Base-by-base conservation (phyloP, 192 early-diverging fungal genomes). In the Podila horticola region DNA sequence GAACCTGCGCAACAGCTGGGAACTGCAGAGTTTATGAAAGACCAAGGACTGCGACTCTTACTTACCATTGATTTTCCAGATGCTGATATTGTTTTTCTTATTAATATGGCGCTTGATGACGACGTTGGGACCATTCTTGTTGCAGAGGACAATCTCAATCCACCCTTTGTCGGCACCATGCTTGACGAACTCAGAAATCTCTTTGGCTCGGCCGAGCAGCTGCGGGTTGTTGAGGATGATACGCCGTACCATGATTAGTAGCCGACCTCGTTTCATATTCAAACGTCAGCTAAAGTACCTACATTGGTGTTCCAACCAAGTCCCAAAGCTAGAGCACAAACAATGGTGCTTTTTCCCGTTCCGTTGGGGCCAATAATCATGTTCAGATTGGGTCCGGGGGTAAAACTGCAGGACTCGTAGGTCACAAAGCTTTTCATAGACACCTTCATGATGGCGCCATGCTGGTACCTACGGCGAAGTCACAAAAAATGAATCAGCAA, bases 311-410 rank as follows among this genome's bases (percentile, higher is more conserved):
- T 90, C 34, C 95, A 95, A 24, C 93, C 97, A 19, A 98, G 87
- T 7, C 97, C 98, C n/a, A 99, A 83, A 15, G 96, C 97, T 62
- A 99, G 93, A 0, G 96, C 97, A 75, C 97, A 98, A 2, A 99
- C 97, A 45, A 98, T 93, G 0, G 96, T 96, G 50, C 92, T 94
- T 74, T 99, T 99, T 58, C 98, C 98, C 0, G 98, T 97, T 10
- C 97, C 97, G 76, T 98, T 99, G 4, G 97, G 94, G 28, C 95
- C 97, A 60, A 98, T 94, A 34, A 99, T 94, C 98, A 99, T 99
- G 83, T 99, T 99, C 79, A 99, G 87, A 69, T 97, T 89, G 0
- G 97, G 97, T 0, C 98, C 98, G 2, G 98, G 97, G 9, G 55
- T 75, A 63, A 97, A 92, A 60, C 96, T 92, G 64, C 93, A 93